Conservation (phyloP, 345 rosid genomes). For the Brassica cretica region DNA sequence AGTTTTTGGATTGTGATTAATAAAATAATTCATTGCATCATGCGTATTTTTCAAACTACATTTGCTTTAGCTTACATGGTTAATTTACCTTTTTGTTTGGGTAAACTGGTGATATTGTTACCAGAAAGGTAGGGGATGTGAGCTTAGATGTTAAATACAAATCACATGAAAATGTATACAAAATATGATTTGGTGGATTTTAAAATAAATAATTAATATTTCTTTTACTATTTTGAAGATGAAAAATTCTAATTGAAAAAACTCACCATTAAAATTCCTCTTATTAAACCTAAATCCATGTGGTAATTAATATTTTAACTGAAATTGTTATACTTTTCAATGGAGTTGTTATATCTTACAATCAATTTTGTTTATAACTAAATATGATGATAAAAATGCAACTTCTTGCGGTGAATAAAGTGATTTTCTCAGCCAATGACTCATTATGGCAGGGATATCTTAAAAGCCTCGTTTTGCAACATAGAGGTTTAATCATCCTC, state of each 20-base stretch:
- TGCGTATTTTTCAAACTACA: not conserved
- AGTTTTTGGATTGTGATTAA: not conserved
- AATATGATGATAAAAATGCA: not conserved
- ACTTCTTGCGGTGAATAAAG: not conserved
- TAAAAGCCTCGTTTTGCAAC: not conserved
- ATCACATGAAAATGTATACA: too few species aligned
- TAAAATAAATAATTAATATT: too few species aligned
- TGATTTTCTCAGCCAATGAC: not conserved
- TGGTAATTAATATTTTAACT: not conserved
- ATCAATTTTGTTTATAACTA: not conserved
- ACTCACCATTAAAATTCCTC: not conserved
- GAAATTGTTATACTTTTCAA: not conserved
- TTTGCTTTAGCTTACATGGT: not conserved
- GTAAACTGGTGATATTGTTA: not conserved
- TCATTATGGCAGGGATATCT: not conserved
- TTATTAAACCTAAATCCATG: not conserved
- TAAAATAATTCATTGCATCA: not conserved
- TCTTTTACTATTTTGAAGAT: not conserved
- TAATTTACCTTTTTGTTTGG: not conserved
- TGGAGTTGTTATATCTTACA: not conserved
- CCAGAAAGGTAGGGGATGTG: not conserved
- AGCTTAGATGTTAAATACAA: too few species aligned
- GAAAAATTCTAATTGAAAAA: too few species aligned
- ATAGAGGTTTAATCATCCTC: not conserved
- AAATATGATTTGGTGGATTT: too few species aligned